Base-by-base conservation (phyloP, 1,284 basidiomycete genomes). In the Meripilus lineatus region DNA sequence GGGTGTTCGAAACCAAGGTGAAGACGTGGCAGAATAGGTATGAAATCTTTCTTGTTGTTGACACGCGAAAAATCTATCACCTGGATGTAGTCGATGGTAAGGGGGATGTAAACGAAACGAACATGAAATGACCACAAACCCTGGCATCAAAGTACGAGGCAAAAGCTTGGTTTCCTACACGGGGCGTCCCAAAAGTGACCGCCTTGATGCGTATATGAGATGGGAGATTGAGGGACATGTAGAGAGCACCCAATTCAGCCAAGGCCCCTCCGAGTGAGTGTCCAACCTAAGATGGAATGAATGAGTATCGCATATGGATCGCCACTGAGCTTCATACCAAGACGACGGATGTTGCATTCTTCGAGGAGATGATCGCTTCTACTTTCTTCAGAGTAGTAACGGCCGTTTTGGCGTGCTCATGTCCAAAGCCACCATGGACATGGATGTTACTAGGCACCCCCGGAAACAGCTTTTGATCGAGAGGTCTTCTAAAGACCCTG, bases 381-480 rank as follows among this genome's bases (percentile, higher is more conserved):
- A 70, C 66, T 36, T 72, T 65, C 5, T 57, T 38, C 14, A 74
- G 61, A 44, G 76, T 65, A 13, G 55, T 50, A 1, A 43, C n/a
- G 1, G 70, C 71, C 3, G 68, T 70, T 44, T 59, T 48, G 1
- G 65, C 68, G 50, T 79, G 76, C 44, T 67, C 70, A 28, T 69
- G 56, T 3, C 63, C 58, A 59, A 79, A 79, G 1, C 77, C 77
- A 30, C 62, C 52, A 47, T 79, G 78, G 7, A 72, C 70, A 40
- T 10, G 28, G 13, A 23, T 14, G 47, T 46, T 22, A n/a, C n/a
- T n/a, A n/a, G n/a, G 38, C 51, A 82, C 42, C 0, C 77, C 76
- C 4, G 80, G 81, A 65, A 86, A 87, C 10, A 83, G 61, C 0
- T 45, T 51, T 4, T 55, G 36, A 68, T 69, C 55, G 66, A 63